Base-by-base conservation (phyloP, 1,284 basidiomycete genomes). In the Microbotryum intermedium region DNA sequence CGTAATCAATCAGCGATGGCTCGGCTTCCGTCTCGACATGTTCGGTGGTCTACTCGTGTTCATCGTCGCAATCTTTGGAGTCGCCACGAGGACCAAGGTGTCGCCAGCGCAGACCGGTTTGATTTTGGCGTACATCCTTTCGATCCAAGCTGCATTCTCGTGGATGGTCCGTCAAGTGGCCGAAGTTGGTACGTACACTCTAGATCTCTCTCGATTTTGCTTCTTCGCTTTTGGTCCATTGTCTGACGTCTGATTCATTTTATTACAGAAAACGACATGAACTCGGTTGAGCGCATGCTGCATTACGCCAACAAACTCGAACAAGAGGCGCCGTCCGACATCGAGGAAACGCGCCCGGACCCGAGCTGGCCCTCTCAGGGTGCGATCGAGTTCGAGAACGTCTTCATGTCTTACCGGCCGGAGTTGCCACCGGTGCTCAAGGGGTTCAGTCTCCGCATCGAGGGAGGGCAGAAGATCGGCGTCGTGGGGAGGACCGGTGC, bases 221-320 rank as follows among this genome's bases (percentile, higher is more conserved):
- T 16, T 8, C 21, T 10, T 25, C 46, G 42, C 42, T 18, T 39
- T 39, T 11, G 23, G 52, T 63, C 11, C 46, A 60, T 16, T 55
- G 34, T 39, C 34, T 39, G 34, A 39, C 3, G 1, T 39, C 18
- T 11, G 34, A 16, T 53, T 29, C 34, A 39, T 54, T 87, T 87
- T 4, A 87, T 91, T 71, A 84, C 90, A 18, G 88, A 93, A 75
- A 92, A 93, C 73, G 83, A 92, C 74, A 91, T 93, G 86, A 91
- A 91, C 73, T 84, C 85, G 26, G 88, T 91, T 6, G 90, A 94
- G 74, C 84, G 88, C 50, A 79, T 91, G 34, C 76, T 60, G 7
- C 58, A 64, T 50, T 69, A 68, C 48, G 65, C 60, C 58, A 59
- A 67, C 49, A 60, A 66, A 7, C 59, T 69, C 29, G 86, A 88